Percentiles rank a stretch among this genome's conserved stretches.
Evolutionary conservation across 2,329 filamentous ascomycete genomes (phyloP).

Genomic region (Nemania bipapillata): DNA sequence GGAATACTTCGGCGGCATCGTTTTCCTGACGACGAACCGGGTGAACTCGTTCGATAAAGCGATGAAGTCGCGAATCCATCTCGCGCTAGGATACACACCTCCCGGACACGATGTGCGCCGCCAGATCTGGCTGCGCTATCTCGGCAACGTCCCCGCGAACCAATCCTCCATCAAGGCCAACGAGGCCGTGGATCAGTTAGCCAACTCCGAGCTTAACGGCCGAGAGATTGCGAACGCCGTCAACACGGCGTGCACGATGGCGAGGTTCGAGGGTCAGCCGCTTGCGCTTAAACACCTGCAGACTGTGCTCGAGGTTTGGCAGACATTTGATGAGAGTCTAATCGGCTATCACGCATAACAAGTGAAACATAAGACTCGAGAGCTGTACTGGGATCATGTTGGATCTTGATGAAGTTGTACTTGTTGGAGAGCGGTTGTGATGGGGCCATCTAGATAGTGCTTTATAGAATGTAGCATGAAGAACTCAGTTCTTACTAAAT

Average conservation of each 20-base stretch:
- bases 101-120: slow-evolving; percentile 41
- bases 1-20: slow-evolving; percentile 57
- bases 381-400: neutral
- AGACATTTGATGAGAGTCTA: slow-evolving; percentile 43
- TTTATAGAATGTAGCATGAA: neutral
- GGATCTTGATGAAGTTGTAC: neutral
- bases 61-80: slow-evolving; percentile 57
- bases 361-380: neutral
- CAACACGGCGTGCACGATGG: slow-evolving; percentile 46
- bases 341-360: neutral
- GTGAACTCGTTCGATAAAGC: slow-evolving; percentile 56
- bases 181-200: slow-evolving; percentile 33
- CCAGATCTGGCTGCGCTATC: slow-evolving; percentile 45
- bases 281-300: slow-evolving; percentile 44
- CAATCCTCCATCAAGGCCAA: slow-evolving; percentile 36
- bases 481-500: slow-evolving; percentile 34
- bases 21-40: slow-evolving; percentile 59
- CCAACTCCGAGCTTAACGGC: slow-evolving; percentile 40
- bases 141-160: slow-evolving; percentile 30
- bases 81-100: slow-evolving; percentile 52
- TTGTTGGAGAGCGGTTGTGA: too few species aligned
- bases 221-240: slow-evolving; percentile 47
- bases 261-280: slow-evolving; percentile 40
- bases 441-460: neutral
- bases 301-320: slow-evolving; percentile 46